These are phyloP conservation scores for Exophiala xenobiotica DNA, from an alignment of 2,329 filamentous ascomycete genomes.

Conservation along the genomic window DNA sequence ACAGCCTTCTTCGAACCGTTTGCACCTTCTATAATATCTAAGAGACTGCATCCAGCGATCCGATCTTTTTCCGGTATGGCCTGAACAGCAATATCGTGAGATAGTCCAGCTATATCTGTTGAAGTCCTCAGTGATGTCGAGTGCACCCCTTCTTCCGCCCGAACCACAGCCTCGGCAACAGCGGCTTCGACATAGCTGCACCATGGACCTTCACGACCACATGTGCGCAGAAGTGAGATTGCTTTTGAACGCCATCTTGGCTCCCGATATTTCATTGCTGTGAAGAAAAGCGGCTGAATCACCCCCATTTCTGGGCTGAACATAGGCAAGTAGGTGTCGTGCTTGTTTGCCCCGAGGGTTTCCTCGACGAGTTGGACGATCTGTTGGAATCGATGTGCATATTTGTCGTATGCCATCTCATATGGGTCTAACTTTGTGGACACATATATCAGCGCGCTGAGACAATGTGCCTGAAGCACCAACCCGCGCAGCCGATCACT, in stretches of 20 bases:
- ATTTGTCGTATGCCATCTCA: conserved; percentile 10
- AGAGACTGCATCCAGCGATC: neutral
- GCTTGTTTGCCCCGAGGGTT: neutral
- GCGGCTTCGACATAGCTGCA: conserved; percentile 2
- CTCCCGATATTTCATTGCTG: conserved; percentile 10
- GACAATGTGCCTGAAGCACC: conserved; percentile 10
- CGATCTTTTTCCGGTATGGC: conserved; percentile 1
- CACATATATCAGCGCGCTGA: conserved; percentile 8
- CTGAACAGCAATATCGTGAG: too few relatives aligned
- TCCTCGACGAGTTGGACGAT: conserved; percentile 7
- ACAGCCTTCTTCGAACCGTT: neutral
- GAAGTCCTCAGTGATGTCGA: too few relatives aligned
- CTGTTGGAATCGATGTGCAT: conserved; percentile 7
- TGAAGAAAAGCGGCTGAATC: conserved; percentile 14
- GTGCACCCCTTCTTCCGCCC: conserved; percentile 9
- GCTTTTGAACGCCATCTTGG: conserved; percentile 4
- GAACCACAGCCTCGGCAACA: neutral
- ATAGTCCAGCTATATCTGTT: too few relatives aligned
- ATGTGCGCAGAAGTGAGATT: conserved; percentile 3
- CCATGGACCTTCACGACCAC: conserved; percentile 14
- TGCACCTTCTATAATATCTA: neutral
- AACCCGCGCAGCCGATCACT: neutral
- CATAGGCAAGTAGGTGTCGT: neutral
- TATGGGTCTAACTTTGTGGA: conserved; percentile 5
- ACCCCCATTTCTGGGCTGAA: conserved; percentile 7